Evolutionary conservation across 495 filamentous ascomycete species (phyloP).

Genomic region (Daldinia grandis): DNA sequence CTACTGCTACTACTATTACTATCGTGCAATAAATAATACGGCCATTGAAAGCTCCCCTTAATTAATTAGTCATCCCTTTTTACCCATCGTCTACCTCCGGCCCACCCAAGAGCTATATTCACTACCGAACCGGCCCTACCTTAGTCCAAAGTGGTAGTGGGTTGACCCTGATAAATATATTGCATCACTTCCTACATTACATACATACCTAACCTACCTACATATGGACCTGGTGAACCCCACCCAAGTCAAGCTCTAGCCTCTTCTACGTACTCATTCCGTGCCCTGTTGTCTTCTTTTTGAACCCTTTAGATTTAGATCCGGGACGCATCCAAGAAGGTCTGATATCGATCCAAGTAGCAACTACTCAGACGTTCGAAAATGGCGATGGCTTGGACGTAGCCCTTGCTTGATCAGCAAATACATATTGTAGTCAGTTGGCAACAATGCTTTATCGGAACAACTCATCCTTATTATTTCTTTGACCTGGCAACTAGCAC

Average conservation of each 20-base stretch:
- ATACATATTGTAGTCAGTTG: conserved; percentile 9
- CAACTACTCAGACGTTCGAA: conserved; percentile 2
- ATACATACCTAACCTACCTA: too few relatives aligned
- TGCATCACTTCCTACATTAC: conserved; percentile 35
- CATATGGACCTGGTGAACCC: conserved; percentile 15
- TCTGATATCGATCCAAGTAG: conserved; percentile 9
- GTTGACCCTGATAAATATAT: conserved; percentile 33
- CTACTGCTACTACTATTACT: neutral
- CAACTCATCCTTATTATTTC: conserved; percentile 9
- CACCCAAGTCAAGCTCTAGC: conserved; percentile 24
- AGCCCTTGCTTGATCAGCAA: conserved; percentile 25
- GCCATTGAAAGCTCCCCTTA: neutral
- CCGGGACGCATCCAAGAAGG: neutral
- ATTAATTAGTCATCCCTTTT: neutral
- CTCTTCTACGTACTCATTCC: conserved; percentile 6
- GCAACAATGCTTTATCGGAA: conserved; percentile 7
- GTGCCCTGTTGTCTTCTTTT: conserved; percentile 14
- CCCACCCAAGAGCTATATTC: neutral
- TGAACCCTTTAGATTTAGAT: conserved; percentile 10
- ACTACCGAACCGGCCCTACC: conserved; percentile 8
- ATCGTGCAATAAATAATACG: neutral
- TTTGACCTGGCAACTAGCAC: conserved; percentile 2
- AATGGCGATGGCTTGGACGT: conserved; percentile 28
- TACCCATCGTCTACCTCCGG: neutral
- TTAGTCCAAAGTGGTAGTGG: conserved; percentile 11